These are phyloP conservation scores for Leptomonas seymouri DNA, from an alignment of 208 protist species.

Conservation along the genomic window DNA sequence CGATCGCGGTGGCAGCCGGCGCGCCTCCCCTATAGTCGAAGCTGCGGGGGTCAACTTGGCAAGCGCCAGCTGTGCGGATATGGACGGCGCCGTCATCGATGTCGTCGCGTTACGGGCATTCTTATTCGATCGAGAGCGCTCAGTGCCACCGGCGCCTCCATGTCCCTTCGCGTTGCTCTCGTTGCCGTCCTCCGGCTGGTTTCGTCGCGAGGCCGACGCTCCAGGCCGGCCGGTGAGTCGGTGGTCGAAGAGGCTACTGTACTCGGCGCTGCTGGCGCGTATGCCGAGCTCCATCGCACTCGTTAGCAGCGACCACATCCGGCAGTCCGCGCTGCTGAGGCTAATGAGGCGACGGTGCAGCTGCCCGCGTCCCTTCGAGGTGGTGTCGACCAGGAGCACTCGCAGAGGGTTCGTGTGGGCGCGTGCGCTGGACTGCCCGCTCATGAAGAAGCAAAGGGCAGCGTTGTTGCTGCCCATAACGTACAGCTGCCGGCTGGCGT, in stretches of 20 bases:
- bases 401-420: slow-evolving; percentile 59
- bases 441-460: slow-evolving; percentile 69
- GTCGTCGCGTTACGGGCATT: background rate
- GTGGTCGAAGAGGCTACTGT: slow-evolving; percentile 43
- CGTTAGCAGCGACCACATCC: slow-evolving; percentile 55
- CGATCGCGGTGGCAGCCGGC: slow-evolving; percentile 23
- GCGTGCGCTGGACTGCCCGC: slow-evolving; percentile 46
- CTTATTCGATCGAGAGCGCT: background rate
- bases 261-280: slow-evolving; percentile 67
- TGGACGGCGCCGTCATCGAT: background rate
- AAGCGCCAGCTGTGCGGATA: too few relatives aligned
- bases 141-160: background rate
- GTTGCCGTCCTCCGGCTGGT: background rate
- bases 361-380: background rate
- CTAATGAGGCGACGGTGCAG: slow-evolving; percentile 49
- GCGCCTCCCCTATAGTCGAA: slow-evolving; percentile 18
- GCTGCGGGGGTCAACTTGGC: background rate
- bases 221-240: slow-evolving; percentile 28
- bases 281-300: slow-evolving; percentile 67
- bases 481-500: slow-evolving; percentile 56
- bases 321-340: slow-evolving; percentile 59
- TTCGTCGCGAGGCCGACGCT: too few relatives aligned
- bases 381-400: slow-evolving; percentile 45
- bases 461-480: slow-evolving; percentile 70
- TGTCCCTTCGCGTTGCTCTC: background rate